These are phyloP conservation scores for Mycena maculata DNA, from an alignment of 768 basidiomycete species.

Conservation along the genomic window DNA sequence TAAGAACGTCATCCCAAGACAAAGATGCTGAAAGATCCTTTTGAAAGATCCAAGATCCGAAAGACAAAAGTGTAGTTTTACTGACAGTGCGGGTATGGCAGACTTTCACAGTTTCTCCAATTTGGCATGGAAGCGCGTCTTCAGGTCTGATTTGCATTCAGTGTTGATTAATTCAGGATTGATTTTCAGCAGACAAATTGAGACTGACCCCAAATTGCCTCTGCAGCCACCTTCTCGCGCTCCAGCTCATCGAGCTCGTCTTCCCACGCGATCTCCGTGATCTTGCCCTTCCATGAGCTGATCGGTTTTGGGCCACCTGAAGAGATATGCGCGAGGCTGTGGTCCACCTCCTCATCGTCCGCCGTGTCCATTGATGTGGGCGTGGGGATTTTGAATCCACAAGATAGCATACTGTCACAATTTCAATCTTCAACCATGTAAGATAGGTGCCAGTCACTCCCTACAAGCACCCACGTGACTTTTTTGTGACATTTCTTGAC, in stretches of 20 bases:
- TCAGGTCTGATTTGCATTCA: conserved; percentile 58
- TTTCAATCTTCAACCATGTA: too few relatives aligned
- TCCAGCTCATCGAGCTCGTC: conserved; percentile 70
- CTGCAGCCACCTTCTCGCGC: conserved; percentile 78
- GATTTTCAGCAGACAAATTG: not conserved
- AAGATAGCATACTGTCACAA: too few relatives aligned
- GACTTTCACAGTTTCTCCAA: conserved; percentile 55
- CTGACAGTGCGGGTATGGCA: conserved; percentile 37
- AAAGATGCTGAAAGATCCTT: too few relatives aligned
- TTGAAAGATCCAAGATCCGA: too few relatives aligned
- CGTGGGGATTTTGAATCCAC: too few relatives aligned
- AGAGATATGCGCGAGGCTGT: conserved; percentile 64
- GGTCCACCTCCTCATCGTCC: conserved; percentile 72
- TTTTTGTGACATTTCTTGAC: not conserved
- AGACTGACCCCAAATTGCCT: conserved; percentile 76
- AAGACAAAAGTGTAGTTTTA: too few relatives aligned
- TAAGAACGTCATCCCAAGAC: too few relatives aligned
- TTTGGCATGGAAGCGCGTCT: conserved; percentile 67
- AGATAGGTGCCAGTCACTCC: not conserved
- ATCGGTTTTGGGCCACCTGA: conserved; percentile 40
- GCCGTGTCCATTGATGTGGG: conserved; percentile 43
- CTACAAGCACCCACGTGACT: not conserved
- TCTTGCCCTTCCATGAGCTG: conserved; percentile 68
- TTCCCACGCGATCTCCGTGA: conserved; percentile 77
- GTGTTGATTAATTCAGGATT: not conserved